Percentiles rank a stretch among this genome's conserved stretches.
phyloP scores from a whole-genome alignment of 2,329 filamentous ascomycete genomes.

The Fusarium sp. region DNA sequence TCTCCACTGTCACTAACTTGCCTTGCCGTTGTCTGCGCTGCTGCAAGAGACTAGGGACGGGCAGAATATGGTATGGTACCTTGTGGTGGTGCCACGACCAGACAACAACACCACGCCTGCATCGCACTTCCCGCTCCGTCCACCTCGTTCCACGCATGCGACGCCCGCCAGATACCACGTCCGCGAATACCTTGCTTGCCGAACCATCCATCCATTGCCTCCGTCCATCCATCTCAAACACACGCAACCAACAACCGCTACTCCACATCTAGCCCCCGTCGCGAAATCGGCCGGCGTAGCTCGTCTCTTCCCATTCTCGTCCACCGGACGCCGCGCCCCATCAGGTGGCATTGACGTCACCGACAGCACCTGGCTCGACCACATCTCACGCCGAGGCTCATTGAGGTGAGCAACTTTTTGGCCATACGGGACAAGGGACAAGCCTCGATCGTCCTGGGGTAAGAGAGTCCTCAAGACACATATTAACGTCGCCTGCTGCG shows the following conservation, averaged over 20 bases:
- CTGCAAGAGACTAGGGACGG: constrained; percentile 1
- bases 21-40: neutral
- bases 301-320: constrained; percentile 24
- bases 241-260: constrained; percentile 9
- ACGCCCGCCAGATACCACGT: constrained; percentile 20
- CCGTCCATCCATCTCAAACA: constrained; percentile 30
- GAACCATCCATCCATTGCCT: constrained; percentile 27
- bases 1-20: constrained; percentile 1
- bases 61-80: constrained; percentile 6
- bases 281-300: constrained; percentile 8
- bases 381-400: constrained; percentile 15
- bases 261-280: constrained; percentile 26
- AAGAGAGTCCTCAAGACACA: constrained; percentile 18
- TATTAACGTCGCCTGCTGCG: constrained; percentile 34
- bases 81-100: constrained; percentile 36
- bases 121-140: constrained; percentile 16
- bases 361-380: constrained; percentile 17
- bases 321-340: constrained; percentile 21
- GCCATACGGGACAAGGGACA: constrained; percentile 26
- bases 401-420: constrained; percentile 18
- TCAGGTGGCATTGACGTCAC: constrained; percentile 47
- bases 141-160: constrained; percentile 23
- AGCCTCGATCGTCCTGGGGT: constrained; percentile 23
- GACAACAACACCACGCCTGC: constrained; percentile 40
- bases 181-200: constrained; percentile 18